These are phyloP conservation scores for Thozetella sp. DNA, from an alignment of 495 filamentous ascomycete genomes.

Conservation along the genomic window DNA sequence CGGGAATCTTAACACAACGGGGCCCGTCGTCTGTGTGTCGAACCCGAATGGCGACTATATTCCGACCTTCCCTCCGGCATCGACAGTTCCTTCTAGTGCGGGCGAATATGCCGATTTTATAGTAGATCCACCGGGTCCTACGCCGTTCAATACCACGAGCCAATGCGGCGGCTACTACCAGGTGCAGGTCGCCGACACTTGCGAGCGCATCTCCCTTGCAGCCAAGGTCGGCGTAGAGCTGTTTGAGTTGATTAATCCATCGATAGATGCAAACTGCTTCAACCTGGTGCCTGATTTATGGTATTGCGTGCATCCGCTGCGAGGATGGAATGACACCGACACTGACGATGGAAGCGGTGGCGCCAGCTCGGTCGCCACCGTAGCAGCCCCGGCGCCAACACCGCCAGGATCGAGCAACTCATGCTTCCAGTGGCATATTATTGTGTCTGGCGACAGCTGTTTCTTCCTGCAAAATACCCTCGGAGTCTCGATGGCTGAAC, in stretches of 20 bases:
- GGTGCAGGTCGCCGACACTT: slow-evolving; percentile 17
- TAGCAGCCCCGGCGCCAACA: too few relatives aligned
- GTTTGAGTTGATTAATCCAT: slow-evolving; percentile 18
- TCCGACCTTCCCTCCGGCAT: background rate
- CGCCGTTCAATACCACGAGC: slow-evolving; percentile 12
- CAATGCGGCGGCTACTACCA: slow-evolving; percentile 19
- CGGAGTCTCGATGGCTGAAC: slow-evolving; percentile 19
- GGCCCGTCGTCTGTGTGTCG: background rate
- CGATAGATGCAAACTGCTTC: too few relatives aligned
- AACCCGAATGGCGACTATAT: background rate
- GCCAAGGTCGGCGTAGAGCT: slow-evolving; percentile 7
- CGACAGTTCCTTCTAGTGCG: slow-evolving; percentile 6
- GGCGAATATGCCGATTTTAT: slow-evolving; percentile 14
- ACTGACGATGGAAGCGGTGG: too few relatives aligned
- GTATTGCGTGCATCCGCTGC: too few relatives aligned
- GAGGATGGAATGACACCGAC: too few relatives aligned
- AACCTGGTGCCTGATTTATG: too few relatives aligned
- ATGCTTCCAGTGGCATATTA: slow-evolving; percentile 16
- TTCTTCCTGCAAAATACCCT: slow-evolving; percentile 10
- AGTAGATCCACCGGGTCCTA: slow-evolving; percentile 7
- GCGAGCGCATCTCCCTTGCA: slow-evolving; percentile 12
- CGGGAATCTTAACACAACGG: background rate
- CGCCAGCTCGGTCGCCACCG: too few relatives aligned
- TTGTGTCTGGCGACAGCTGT: slow-evolving; percentile 15
- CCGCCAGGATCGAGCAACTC: slow-evolving; percentile 16